These are phyloP conservation scores for Handroanthus guayacan DNA, from an alignment of 257 asterid species.

Conservation along the genomic window DNA sequence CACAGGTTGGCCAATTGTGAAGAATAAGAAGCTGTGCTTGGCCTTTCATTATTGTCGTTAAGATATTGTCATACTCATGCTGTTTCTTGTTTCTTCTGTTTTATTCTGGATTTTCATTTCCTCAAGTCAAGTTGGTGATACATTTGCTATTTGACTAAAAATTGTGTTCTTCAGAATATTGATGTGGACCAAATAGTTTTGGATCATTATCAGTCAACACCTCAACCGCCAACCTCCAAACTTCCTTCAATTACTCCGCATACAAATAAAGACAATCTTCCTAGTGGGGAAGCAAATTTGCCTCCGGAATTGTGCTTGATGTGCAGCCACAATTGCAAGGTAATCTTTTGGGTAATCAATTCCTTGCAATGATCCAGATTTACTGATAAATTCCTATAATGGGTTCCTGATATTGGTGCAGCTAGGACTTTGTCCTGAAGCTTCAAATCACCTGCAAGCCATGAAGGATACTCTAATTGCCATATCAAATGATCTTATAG, in stretches of 20 bases:
- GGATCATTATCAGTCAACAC: conserved; percentile 82
- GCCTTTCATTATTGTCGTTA: conserved; percentile 2
- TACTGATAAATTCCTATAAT: conserved; percentile 34
- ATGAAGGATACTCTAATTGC: conserved; percentile 83
- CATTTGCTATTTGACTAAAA: conserved; percentile 18
- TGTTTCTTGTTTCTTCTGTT: background rate
- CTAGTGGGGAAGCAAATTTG: conserved; percentile 49
- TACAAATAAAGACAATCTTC: conserved; percentile 42
- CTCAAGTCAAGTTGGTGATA: conserved; percentile 27
- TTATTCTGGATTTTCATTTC: background rate
- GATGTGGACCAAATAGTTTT: conserved; percentile 81
- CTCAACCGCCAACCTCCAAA: conserved; percentile 78
- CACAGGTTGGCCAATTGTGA: background rate
- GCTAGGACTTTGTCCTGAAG: conserved; percentile 91
- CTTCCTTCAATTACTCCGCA: conserved; percentile 71
- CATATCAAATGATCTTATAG: conserved; percentile 88
- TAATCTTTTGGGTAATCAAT: conserved; percentile 38
- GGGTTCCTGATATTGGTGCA: conserved; percentile 49
- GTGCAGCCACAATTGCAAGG: conserved; percentile 87
- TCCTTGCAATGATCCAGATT: conserved; percentile 33
- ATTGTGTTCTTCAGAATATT: conserved; percentile 60
- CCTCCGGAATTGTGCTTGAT: conserved; percentile 75
- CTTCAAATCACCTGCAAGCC: conserved; percentile 75
- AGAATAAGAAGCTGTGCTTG: conserved; percentile 26
- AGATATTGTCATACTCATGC: conserved; percentile 4